Evolutionary conservation across 1,139 yeast genomes (phyloP).

Genomic region (Blastobotrys elegans): DNA sequence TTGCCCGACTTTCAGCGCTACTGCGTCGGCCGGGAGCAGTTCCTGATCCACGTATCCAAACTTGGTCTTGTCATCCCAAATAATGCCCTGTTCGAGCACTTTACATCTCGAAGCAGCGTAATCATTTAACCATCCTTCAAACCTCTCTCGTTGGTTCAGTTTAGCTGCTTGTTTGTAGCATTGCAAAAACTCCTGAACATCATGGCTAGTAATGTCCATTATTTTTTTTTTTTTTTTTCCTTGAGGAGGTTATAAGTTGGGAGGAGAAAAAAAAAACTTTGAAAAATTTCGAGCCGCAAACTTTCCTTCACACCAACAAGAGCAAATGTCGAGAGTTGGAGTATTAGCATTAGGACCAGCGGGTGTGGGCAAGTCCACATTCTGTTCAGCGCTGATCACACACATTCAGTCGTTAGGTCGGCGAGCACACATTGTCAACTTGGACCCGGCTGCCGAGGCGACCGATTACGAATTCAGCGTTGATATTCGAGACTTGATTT

Average conservation of each 20-base stretch:
- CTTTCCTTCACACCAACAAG: background rate
- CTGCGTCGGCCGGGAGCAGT: background rate
- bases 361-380: constrained; percentile 87
- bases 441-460: constrained; percentile 98
- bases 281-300: background rate
- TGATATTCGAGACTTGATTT: constrained; percentile 86
- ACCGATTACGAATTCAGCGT: constrained; percentile 86
- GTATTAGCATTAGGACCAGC: constrained; percentile 97
- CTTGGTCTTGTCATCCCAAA: constrained; percentile 10
- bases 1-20: background rate
- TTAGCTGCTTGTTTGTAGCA: constrained; percentile 4
- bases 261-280: background rate
- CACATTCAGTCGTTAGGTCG: constrained; percentile 90
- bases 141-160: background rate
- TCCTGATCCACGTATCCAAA: constrained; percentile 3
- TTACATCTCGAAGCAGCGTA: constrained; percentile 9
- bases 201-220: background rate
- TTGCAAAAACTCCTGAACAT: constrained; percentile 2
- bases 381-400: constrained; percentile 80
- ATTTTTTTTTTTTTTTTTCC: background rate
- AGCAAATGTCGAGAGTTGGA: constrained; percentile 87
- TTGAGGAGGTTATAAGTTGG: too few species aligned
- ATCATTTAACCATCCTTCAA: constrained; percentile 3
- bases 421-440: constrained; percentile 86
- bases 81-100: constrained; percentile 2